Conservation (phyloP, 768 basidiomycete species). For the Suillus fuscotomentosus region DNA sequence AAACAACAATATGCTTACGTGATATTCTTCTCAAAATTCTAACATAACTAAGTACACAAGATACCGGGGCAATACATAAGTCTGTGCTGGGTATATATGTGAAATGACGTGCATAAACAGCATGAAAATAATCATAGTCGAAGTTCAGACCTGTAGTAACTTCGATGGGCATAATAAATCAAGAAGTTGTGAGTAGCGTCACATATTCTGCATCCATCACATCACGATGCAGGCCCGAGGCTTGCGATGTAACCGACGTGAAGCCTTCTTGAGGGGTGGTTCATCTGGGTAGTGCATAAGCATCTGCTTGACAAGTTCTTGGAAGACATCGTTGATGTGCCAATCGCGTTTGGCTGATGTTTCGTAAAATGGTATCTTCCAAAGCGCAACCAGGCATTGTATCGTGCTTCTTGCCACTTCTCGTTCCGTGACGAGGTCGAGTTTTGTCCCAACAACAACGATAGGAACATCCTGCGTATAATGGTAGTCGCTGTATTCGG, state of each 20-base stretch:
- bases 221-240: constrained; percentile 34
- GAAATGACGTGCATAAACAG: not conserved
- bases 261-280: constrained; percentile 29
- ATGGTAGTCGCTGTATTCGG: not conserved
- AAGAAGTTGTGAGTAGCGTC: not conserved
- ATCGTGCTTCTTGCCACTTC: constrained; percentile 70
- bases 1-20: constrained; percentile 4
- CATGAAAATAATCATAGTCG: not conserved
- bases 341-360: constrained; percentile 86
- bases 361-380: constrained; percentile 80
- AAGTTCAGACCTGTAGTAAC: not conserved
- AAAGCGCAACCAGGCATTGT: constrained; percentile 58
- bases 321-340: constrained; percentile 78
- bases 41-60: not conserved
- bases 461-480: constrained; percentile 62
- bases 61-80: not conserved
- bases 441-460: constrained; percentile 83
- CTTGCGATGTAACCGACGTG: constrained; percentile 22
- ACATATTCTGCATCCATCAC: constrained; percentile 17
- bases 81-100: constrained; percentile 3
- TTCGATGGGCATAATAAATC: not conserved
- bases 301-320: constrained; percentile 77
- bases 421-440: constrained; percentile 77
- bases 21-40: not conserved
- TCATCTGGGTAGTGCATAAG: constrained; percentile 58